Evolutionary conservation across 2,329 filamentous ascomycete species (phyloP), one percentile per base, ranked within the genome.

Genomic region (Colletotrichum truncatum): DNA sequence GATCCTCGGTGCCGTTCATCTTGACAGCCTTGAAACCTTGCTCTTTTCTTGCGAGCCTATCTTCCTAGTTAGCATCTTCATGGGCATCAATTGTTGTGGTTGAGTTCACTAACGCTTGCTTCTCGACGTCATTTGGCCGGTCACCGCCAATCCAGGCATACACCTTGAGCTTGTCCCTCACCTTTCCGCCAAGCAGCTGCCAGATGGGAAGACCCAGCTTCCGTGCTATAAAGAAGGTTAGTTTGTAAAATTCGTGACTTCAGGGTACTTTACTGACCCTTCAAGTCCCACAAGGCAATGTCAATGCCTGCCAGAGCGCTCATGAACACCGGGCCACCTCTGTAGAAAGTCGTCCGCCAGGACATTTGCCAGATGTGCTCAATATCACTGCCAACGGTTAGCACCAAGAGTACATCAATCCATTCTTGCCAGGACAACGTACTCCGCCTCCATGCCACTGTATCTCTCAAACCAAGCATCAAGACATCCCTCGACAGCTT

Each of bases 141-240:
- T 93, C 91, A 3, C 91, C 91, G 4, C 91, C 91, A 63, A 94
- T 93, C 91, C 92, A 93, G 12, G 89, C 89, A 72, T 93, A 94
- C 0, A 94, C 91, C 67, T 88, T 88, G 11, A 93, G 78, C 71
- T 89, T 90, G 68, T 89, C 82, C 45, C 92, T 84, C 1, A 94
- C 85, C 64, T 92, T 93, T 4, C 92, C 92, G 4, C 92, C 92
- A 0, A 94, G 83, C 0, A 95, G 81, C 69, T 93, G 86, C 71
- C 93, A 89, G 49, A 94, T 85, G 0, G 92, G 91, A 0, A 93
- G 87, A 7, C 85, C 84, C 12, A 84, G 71, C 52, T 79, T 81
- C 36, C 76, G 77, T 61, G 83, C 85, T 78, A 7, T 3, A n/a
- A 36, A 2, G 18, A 25, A 1, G 2, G 52, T 65, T 23, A 65